Conservation (phyloP, 768 basidiomycete species). For the Podaxis carcinomalis region DNA sequence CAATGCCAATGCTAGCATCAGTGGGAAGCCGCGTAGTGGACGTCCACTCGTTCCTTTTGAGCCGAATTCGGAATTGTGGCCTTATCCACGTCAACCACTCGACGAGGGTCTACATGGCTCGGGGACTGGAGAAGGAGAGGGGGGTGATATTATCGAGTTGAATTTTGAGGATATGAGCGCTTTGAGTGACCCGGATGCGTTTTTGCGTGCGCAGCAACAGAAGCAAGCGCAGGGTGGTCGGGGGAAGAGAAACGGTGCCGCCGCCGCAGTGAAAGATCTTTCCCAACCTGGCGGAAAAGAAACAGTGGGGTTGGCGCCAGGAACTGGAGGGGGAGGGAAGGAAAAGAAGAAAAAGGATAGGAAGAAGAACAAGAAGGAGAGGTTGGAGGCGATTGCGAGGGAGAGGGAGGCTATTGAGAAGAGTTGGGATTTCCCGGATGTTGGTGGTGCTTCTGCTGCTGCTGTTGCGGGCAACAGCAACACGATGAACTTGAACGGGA, state of each 20-base stretch:
- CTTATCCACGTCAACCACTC: slow-evolving; percentile 50
- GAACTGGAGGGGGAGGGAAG: slow-evolving; percentile 15
- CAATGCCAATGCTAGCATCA: slow-evolving; percentile 4
- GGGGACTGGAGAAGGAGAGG: slow-evolving; percentile 10
- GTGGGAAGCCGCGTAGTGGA: slow-evolving; percentile 21
- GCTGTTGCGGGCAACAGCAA: neutral
- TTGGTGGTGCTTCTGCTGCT: slow-evolving; percentile 16
- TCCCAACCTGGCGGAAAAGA: neutral
- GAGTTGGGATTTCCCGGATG: slow-evolving; percentile 54
- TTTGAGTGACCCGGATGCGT: slow-evolving; percentile 62
- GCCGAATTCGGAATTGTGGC: slow-evolving; percentile 67
- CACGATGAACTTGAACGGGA: slow-evolving; percentile 6
- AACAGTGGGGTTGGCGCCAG: neutral
- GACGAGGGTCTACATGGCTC: slow-evolving; percentile 24
- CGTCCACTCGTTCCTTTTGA: slow-evolving; percentile 56
- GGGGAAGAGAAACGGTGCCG: slow-evolving; percentile 14
- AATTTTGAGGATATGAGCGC: slow-evolving; percentile 73
- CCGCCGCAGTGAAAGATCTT: neutral
- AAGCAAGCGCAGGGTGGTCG: slow-evolving; percentile 21
- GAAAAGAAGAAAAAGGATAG: slow-evolving; percentile 18
- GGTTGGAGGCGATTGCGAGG: slow-evolving; percentile 35
- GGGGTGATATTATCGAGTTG: slow-evolving; percentile 65
- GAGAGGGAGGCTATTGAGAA: slow-evolving; percentile 51
- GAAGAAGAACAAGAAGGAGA: slow-evolving; percentile 25
- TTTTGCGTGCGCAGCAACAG: slow-evolving; percentile 30